Evolutionary conservation across 2,329 filamentous ascomycete species (phyloP).

Genomic region (Microcyclosporella mali): DNA sequence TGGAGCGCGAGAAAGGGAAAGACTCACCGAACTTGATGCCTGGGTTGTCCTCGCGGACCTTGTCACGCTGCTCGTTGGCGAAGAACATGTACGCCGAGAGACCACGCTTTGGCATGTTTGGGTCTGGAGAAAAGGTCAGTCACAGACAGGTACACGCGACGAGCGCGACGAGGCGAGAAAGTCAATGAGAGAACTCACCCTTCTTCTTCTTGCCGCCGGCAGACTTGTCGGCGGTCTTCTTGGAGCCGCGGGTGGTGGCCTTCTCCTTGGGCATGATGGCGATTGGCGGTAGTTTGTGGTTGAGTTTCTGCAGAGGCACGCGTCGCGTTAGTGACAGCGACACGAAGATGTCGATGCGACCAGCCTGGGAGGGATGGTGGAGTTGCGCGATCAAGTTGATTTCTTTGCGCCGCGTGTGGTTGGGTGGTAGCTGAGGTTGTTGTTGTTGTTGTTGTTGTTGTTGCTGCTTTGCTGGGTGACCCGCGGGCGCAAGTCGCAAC

Average conservation of each 20-base stretch:
- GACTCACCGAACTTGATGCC: slow-evolving; percentile 85
- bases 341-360: slow-evolving; percentile 10
- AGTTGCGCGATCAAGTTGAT: slow-evolving; percentile 9
- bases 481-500: slow-evolving; percentile 20
- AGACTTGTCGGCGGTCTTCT: slow-evolving; percentile 38
- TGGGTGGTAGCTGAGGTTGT: neutral
- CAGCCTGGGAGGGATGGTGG: neutral
- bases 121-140: slow-evolving; percentile 52
- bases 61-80: slow-evolving; percentile 97
- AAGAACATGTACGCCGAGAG: slow-evolving; percentile 99
- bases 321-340: slow-evolving; percentile 7
- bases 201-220: slow-evolving; percentile 64
- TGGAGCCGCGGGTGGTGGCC: slow-evolving; percentile 54
- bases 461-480: slow-evolving; percentile 3
- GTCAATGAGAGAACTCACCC: slow-evolving; percentile 44
- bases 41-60: slow-evolving; percentile 96
- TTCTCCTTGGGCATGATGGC: slow-evolving; percentile 63
- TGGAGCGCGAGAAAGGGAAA: neutral
- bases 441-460: slow-evolving; percentile 7
- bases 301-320: slow-evolving; percentile 7
- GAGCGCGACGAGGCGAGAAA: neutral
- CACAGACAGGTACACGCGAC: neutral
- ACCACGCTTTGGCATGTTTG: slow-evolving; percentile 97
- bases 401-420: slow-evolving; percentile 7
- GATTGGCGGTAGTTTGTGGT: slow-evolving; percentile 9